Evolutionary conservation across 306 rosid species (phyloP).

Genomic region (Prunus armeniaca): DNA sequence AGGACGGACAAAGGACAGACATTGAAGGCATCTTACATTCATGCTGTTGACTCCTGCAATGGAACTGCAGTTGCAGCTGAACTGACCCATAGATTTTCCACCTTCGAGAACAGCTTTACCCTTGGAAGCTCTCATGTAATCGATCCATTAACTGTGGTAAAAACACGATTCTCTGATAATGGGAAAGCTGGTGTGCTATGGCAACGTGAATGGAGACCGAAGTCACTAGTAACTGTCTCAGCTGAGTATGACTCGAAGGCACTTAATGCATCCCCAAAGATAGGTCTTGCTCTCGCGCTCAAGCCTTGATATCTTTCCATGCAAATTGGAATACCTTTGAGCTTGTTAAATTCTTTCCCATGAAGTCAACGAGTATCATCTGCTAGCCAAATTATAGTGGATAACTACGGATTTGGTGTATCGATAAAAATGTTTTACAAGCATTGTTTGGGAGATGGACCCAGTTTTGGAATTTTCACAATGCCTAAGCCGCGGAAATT

Average conservation of each 20-base stretch:
- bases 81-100: conserved; percentile 59
- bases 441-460: conserved; percentile 41
- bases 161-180: conserved; percentile 65
- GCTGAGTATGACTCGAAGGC: conserved; percentile 78
- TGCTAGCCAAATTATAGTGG: conserved; percentile 34
- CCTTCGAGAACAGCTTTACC: conserved; percentile 63
- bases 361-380: conserved; percentile 25
- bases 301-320: conserved; percentile 54
- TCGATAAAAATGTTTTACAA: conserved; percentile 29
- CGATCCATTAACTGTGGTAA: conserved; percentile 54
- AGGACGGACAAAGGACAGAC: conserved; percentile 81
- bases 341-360: conserved; percentile 22
- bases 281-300: conserved; percentile 82
- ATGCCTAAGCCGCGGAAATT: neutral
- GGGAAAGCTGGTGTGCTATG: conserved; percentile 74
- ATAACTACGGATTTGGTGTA: conserved; percentile 30
- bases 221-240: conserved; percentile 70
- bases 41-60: conserved; percentile 55
- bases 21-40: conserved; percentile 81
- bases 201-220: conserved; percentile 92
- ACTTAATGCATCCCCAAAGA: conserved; percentile 51
- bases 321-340: conserved; percentile 14
- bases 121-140: conserved; percentile 73
- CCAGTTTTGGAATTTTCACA: conserved; percentile 45
- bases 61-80: conserved; percentile 80